Conservation (phyloP, 805 yeast genomes). For the Aciculoconidium aculeatum region DNA sequence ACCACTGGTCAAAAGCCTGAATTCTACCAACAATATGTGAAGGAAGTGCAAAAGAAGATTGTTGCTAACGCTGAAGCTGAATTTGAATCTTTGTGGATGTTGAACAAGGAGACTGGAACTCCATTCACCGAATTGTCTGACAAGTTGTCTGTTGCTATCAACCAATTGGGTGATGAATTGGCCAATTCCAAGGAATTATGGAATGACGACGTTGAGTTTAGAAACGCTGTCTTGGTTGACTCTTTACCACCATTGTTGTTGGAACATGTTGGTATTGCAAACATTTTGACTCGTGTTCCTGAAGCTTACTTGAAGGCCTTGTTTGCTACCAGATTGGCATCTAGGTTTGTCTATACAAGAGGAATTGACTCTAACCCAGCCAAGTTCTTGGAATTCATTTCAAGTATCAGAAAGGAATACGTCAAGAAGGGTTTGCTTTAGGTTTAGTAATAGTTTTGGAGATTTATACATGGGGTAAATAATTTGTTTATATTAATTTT, state of each 20-base stretch:
- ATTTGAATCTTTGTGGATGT: slow-evolving; percentile 81
- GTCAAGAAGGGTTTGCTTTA: slow-evolving; percentile 25
- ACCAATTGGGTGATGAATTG: slow-evolving; percentile 79
- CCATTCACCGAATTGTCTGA: slow-evolving; percentile 73
- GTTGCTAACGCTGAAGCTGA: slow-evolving; percentile 75
- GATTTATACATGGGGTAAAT: too few relatives aligned
- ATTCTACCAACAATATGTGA: slow-evolving; percentile 79
- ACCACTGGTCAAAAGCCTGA: slow-evolving; percentile 50
- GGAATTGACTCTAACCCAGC: slow-evolving; percentile 82
- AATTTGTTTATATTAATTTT: slow-evolving; percentile 1
- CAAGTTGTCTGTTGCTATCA: slow-evolving; percentile 74
- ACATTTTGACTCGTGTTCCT: slow-evolving; percentile 74
- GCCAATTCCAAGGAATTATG: slow-evolving; percentile 77
- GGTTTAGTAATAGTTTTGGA: too few relatives aligned
- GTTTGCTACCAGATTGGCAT: slow-evolving; percentile 80
- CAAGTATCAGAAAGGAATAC: slow-evolving; percentile 47
- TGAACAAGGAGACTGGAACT: slow-evolving; percentile 57
- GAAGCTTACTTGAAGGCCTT: slow-evolving; percentile 81
- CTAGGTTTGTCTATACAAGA: slow-evolving; percentile 75
- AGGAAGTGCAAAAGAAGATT: slow-evolving; percentile 72
- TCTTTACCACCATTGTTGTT: slow-evolving; percentile 75
- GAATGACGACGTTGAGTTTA: slow-evolving; percentile 70
- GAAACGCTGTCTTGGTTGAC: slow-evolving; percentile 68
- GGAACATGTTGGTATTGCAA: slow-evolving; percentile 59
- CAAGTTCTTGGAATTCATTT: slow-evolving; percentile 63